These are phyloP conservation scores for Diaporthe vaccinii DNA, from an alignment of 2,329 filamentous ascomycete species.

Conservation along the genomic window DNA sequence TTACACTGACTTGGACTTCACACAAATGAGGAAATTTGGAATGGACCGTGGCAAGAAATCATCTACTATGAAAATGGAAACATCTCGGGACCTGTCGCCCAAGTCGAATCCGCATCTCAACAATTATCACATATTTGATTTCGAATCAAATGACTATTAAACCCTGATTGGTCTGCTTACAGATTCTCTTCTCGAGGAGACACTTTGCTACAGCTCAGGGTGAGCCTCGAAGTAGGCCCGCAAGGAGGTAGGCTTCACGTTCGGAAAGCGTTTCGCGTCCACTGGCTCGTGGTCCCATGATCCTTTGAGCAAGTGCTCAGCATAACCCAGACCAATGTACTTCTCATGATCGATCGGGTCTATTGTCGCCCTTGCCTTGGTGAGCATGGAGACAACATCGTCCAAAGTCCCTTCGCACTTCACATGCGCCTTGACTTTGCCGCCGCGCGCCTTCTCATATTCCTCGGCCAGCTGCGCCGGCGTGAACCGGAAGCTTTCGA, in stretches of 20 bases:
- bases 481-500: constrained; percentile 9
- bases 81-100: too few species aligned
- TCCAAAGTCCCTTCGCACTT: constrained; percentile 9
- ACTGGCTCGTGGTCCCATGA: constrained; percentile 9
- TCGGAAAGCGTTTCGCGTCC: constrained; percentile 4
- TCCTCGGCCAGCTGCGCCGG: constrained; percentile 9
- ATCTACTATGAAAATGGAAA: too few species aligned
- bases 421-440: constrained; percentile 1
- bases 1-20: too few species aligned
- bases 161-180: background rate
- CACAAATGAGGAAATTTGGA: too few species aligned
- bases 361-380: constrained; percentile 13
- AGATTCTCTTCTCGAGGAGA: too few species aligned
- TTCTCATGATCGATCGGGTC: constrained; percentile 5
- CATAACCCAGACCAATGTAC: constrained; percentile 13
- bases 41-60: too few species aligned
- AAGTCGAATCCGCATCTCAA: background rate
- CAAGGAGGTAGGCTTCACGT: constrained; percentile 4
- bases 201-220: background rate
- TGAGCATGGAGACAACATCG: constrained; percentile 2
- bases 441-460: constrained; percentile 11
- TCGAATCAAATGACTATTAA: too few species aligned
- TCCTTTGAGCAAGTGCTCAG: background rate
- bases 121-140: background rate
- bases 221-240: constrained; percentile 5